Evolutionary conservation across 1,284 basidiomycete species (phyloP), one percentile per base, ranked within the genome.

Genomic region (Leucoagaricus sp.): DNA sequence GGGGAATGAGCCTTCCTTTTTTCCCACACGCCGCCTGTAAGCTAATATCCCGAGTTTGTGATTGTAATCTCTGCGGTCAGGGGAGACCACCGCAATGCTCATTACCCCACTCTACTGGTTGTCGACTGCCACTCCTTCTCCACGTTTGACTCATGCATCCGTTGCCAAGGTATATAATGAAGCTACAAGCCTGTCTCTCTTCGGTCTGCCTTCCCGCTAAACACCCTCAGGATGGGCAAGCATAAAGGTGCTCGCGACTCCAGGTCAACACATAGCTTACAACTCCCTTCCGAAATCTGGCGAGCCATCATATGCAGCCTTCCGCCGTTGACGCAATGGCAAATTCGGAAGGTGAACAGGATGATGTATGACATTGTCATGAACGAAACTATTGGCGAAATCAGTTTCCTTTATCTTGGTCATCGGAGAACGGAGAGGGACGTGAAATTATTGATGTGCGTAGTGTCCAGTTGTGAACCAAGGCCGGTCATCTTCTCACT

Each of bases 271-370:
- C n/a, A n/a, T n/a, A n/a, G n/a, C n/a, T 6, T 6, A 26, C n/a
- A n/a, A 13, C 36, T 50, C 13, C 49, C 49, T 12, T 40, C 25
- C 17, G 49, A 50, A 40, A 50, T 50, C 1, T 50, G 49, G 49
- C 49, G 9, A 17, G 6, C 15, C 19, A 40, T 50, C 1, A 19
- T 50, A 4, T 15, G 34, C 19, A 9, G 26, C 0, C 10, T 41
- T 21, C 2, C 49, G 15, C 6, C 38, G 10, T 17, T 15, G 36
- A 25, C 19, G 5, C 34, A 13, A 28, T 50, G 49, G 49, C 49
- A n/a, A 8, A 15, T 50, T 2, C 34, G 49, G 13, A 36, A 19
- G 23, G 8, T 50, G 34, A 50, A 38, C 25, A 23, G 25, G 34
- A 38, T 31, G 34, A 0, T 40, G 7, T 50, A 50, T 26, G 49